Evolutionary conservation across 2,329 filamentous ascomycete genomes (phyloP), one percentile per base, ranked within the genome.

Genomic region (Trichocomaceae sp.): DNA sequence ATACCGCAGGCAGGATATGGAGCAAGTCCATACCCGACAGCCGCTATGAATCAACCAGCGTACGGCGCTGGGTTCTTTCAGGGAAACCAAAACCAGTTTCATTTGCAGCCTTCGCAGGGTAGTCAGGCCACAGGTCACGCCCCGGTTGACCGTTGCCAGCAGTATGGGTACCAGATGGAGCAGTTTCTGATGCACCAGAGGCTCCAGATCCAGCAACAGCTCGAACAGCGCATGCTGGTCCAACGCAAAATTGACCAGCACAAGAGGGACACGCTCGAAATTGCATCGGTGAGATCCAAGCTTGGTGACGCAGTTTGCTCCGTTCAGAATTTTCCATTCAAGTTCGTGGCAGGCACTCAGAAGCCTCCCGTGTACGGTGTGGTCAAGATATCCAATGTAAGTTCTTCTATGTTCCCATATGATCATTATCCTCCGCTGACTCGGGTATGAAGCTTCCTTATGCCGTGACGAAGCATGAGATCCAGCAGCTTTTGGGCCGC

Each of bases 401-500:
- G 69, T 62, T 17, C 13, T 46, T 22, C 10, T 35, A n/a, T 49
- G 29, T 23, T 22, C 13, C 17, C 22, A 33, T 12, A 35, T 33
- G 17, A 15, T n/a, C 31, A 17, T 20, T n/a, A 22, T 19, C 4
- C 9, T 19, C n/a, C 8, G 41, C 47, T 55, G 20, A 55, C 20
- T 35, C 35, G 58, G 53, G 55, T 65, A 15, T 10, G 29, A 48
- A 75, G 75, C 79, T 81, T 29, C 79, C 79, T 0, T 81, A 77
- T 59, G 65, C 66, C n/a, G 69, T 78, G 39, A 77, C 74, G 17
- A 75, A 75, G 56, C 66, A 73, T 29, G 77, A 81, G 59, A 72
- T 81, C 33, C 61, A 71, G 17, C 74, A 75, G 50, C 74, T 77
- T 60, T 67, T 77, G 46, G 75, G 75, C 53, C 72, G 71, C 45